Percentiles rank a stretch among this genome's conserved stretches.
These are phyloP conservation scores for Ustanciosporium gigantosporum DNA, from an alignment of 1,284 basidiomycete species.

Conservation along the genomic window DNA sequence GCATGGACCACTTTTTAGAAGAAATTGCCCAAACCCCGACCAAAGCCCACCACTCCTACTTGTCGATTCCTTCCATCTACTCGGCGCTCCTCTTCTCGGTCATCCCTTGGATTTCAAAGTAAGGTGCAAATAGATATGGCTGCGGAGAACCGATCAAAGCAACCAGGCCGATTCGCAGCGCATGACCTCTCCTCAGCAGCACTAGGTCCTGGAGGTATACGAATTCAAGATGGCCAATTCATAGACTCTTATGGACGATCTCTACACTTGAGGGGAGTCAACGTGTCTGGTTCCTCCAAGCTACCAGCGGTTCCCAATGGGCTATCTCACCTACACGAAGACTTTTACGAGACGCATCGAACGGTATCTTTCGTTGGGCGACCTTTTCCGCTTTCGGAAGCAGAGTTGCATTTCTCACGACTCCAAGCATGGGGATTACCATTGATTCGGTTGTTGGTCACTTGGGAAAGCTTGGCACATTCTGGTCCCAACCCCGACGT, in stretches of 20 bases:
- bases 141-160: too few relatives aligned
- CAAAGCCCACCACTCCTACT: too few relatives aligned
- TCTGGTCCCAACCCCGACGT: conserved; percentile 63
- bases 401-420: conserved; percentile 54
- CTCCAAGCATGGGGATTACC: conserved; percentile 61
- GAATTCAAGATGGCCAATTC: conserved; percentile 43
- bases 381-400: conserved; percentile 60
- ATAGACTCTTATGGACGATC: conserved; percentile 55
- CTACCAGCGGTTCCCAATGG: conserved; percentile 43
- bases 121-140: too few relatives aligned
- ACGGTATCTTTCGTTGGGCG: conserved; percentile 61
- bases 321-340: conserved; percentile 34
- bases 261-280: conserved; percentile 61
- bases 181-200: conserved; percentile 40
- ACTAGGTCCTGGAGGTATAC: conserved; percentile 27
- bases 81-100: too few relatives aligned
- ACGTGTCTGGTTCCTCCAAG: conserved; percentile 61
- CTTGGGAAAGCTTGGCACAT: conserved; percentile 96
- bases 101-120: too few relatives aligned
- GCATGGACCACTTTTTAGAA: too few relatives aligned
- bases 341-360: conserved; percentile 55
- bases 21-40: too few relatives aligned
- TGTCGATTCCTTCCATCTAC: too few relatives aligned
- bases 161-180: too few relatives aligned
- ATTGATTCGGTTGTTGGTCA: conserved; percentile 71